Evolutionary conservation across 1,284 basidiomycete genomes (phyloP).

Genomic region (Irpex sp.): DNA sequence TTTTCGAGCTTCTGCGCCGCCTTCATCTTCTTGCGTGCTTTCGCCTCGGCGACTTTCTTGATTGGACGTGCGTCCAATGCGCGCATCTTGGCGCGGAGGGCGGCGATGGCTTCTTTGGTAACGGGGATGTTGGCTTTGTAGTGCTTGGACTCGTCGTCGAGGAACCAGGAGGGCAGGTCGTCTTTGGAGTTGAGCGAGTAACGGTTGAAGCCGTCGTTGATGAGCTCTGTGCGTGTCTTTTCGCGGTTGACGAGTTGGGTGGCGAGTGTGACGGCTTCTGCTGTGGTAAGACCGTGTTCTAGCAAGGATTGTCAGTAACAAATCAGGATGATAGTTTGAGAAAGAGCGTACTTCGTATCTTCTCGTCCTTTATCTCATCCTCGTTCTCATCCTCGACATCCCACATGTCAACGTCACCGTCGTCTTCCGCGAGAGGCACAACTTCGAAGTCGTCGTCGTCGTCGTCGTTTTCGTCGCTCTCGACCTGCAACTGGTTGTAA

Average conservation of each 20-base stretch:
- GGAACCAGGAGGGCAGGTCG: constrained; percentile 92
- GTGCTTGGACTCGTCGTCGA: constrained; percentile 92
- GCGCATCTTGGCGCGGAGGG: constrained; percentile 86
- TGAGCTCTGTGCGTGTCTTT: constrained; percentile 83
- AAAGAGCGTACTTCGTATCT: constrained; percentile 58
- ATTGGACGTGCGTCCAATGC: constrained; percentile 96
- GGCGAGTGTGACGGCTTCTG: constrained; percentile 91
- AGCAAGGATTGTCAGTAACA: constrained; percentile 10
- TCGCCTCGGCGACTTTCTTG: constrained; percentile 99
- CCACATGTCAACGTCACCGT: constrained; percentile 74
- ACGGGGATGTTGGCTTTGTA: constrained; percentile 96
- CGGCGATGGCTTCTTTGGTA: constrained; percentile 92
- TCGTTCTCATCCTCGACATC: constrained; percentile 77
- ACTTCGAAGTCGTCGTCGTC: constrained; percentile 68
- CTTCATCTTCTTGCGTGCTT: constrained; percentile 94
- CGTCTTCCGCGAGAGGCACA: constrained; percentile 56
- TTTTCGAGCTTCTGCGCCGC: constrained; percentile 85
- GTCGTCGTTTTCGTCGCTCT: constrained; percentile 21
- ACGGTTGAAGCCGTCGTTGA: constrained; percentile 96
- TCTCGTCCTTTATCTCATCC: constrained; percentile 69
- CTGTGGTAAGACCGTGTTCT: constrained; percentile 87
- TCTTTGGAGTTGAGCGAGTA: constrained; percentile 92
- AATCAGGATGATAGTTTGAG: neutral
- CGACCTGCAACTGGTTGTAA: neutral
- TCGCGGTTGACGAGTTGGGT: constrained; percentile 91